phyloP scores from a whole-genome alignment of 2,329 filamentous ascomycete species.

The Arthrobotrys entomopaga region DNA sequence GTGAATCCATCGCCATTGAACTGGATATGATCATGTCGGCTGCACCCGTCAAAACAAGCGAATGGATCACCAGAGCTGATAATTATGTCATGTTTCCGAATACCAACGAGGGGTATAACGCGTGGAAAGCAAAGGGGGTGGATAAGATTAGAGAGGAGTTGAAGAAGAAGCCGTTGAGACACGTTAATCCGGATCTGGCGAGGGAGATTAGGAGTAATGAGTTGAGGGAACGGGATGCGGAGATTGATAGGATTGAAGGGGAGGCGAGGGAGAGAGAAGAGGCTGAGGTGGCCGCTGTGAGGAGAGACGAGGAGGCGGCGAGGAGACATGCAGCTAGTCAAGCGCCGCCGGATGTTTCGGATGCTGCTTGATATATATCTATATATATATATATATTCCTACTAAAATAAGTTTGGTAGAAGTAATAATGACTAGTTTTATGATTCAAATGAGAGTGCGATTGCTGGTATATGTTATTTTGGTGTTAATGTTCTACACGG shows the following conservation, averaged over 20 bases:
- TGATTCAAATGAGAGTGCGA: too few species aligned
- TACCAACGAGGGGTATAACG: conserved; percentile 64
- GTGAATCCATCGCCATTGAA: conserved; percentile 72
- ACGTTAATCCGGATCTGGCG: conserved; percentile 31
- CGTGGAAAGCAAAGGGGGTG: conserved; percentile 66
- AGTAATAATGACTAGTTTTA: too few species aligned
- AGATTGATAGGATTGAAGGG: conserved; percentile 10
- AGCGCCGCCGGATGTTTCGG: conserved; percentile 22
- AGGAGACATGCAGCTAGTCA: background rate
- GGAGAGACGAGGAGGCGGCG: too few species aligned
- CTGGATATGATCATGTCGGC: conserved; percentile 39
- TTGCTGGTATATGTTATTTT: too few species aligned
- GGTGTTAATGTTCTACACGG: too few species aligned
- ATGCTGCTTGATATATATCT: conserved; percentile 19
- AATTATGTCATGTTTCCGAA: conserved; percentile 64
- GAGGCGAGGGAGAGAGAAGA: too few species aligned
- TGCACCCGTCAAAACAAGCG: conserved; percentile 19
- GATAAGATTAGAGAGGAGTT: conserved; percentile 62
- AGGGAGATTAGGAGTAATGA: conserved; percentile 25
- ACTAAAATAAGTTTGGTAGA: too few species aligned
- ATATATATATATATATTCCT: too few species aligned
- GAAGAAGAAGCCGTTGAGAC: conserved; percentile 27
- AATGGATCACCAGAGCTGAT: conserved; percentile 19
- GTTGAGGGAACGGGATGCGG: conserved; percentile 23
- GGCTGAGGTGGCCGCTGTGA: too few species aligned